Percentiles rank a stretch among this genome's conserved stretches.
Conservation (phyloP, 805 yeast species). For the Yamadazyma scolyti region DNA sequence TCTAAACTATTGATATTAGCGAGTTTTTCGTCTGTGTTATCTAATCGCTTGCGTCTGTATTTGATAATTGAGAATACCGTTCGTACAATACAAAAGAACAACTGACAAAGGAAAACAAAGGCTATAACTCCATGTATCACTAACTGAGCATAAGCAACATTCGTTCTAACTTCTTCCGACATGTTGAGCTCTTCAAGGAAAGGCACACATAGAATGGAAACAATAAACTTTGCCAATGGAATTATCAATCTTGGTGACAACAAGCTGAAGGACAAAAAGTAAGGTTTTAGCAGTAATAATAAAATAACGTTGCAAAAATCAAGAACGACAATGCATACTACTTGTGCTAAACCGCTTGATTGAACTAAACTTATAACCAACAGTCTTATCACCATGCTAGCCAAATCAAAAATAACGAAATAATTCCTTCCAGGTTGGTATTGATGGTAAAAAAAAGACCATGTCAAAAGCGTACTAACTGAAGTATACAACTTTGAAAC, state of each 20-base stretch:
- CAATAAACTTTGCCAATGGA: conserved; percentile 35
- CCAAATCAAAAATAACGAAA: conserved; percentile 35
- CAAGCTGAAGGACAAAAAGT: conserved; percentile 23
- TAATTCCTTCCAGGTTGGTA: conserved; percentile 40
- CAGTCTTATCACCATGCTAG: conserved; percentile 30
- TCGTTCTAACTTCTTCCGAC: conserved; percentile 36
- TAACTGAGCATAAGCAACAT: conserved; percentile 42
- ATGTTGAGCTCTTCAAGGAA: conserved; percentile 32
- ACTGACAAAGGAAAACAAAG: conserved; percentile 23
- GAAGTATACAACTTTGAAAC: conserved; percentile 43
- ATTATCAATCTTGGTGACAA: conserved; percentile 29
- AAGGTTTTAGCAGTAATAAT: conserved; percentile 23
- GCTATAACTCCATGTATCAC: conserved; percentile 35
- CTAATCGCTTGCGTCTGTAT: conserved; percentile 4
- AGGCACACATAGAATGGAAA: conserved; percentile 41
- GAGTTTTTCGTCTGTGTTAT: conserved; percentile 2
- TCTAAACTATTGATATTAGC: conserved; percentile 11
- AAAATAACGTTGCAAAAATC: conserved; percentile 27
- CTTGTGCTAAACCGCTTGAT: conserved; percentile 41
- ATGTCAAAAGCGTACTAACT: conserved; percentile 40
- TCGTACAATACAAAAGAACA: conserved; percentile 23
- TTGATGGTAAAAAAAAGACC: conserved; percentile 43
- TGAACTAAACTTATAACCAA: conserved; percentile 44
- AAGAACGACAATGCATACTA: conserved; percentile 30
- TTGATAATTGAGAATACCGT: conserved; percentile 22